Percentiles rank a stretch among this genome's conserved stretches.
phyloP scores from a whole-genome alignment of 2,329 filamentous ascomycete genomes.

The Ophiocordyceps sinensis region DNA sequence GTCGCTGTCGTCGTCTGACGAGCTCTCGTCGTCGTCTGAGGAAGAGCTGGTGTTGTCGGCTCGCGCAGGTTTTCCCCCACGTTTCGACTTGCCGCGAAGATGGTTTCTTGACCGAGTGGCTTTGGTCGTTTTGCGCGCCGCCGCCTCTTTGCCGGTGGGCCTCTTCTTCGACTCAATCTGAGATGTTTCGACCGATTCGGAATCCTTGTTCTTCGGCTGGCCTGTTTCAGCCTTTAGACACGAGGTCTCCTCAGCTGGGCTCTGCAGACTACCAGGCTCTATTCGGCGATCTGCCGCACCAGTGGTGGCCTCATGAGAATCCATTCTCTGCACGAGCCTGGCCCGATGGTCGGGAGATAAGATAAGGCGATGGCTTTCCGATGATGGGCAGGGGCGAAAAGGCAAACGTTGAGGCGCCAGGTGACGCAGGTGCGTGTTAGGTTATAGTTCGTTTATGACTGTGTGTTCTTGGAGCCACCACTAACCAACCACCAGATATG shows the following conservation, averaged over 20 bases:
- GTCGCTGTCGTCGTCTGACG: background rate
- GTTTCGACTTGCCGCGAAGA: conserved; percentile 4
- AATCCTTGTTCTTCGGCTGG: background rate
- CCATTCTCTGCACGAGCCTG: conserved; percentile 5
- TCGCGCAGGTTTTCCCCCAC: background rate
- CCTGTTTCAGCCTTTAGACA: background rate
- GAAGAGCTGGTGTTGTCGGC: background rate
- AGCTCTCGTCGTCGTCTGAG: background rate
- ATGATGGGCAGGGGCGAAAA: background rate
- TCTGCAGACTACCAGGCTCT: background rate
- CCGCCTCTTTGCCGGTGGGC: background rate
- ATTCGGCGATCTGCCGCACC: conserved; percentile 8
- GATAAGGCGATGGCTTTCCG: too few relatives aligned
- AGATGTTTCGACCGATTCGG: background rate
- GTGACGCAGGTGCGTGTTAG: too few relatives aligned
- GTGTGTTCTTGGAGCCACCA: too few relatives aligned
- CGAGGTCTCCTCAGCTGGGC: conserved; percentile 1
- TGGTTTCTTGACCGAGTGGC: conserved; percentile 6
- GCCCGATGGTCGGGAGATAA: too few relatives aligned
- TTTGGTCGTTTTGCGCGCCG: background rate
- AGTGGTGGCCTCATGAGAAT: conserved; percentile 5
- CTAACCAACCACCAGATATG: too few relatives aligned
- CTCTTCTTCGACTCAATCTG: conserved; percentile 4
- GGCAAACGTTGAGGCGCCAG: too few relatives aligned
- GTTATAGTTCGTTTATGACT: too few relatives aligned